phyloP scores from a whole-genome alignment of 192 early-diverging fungal genomes.

The Podila epicladia region DNA sequence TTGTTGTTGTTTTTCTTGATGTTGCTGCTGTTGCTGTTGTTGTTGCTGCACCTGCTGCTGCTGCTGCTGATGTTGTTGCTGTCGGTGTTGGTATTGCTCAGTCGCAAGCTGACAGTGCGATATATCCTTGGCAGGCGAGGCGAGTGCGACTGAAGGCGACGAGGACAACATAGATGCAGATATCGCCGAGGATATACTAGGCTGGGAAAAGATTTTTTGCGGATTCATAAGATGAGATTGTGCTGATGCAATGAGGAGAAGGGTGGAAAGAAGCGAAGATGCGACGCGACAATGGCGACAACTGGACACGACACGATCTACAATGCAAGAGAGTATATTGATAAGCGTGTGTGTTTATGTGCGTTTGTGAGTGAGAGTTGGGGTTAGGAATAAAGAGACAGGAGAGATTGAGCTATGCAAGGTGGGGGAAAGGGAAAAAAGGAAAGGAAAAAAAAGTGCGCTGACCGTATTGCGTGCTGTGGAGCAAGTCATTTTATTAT shows the following conservation, averaged over 20 bases:
- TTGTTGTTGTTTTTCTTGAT: slow-evolving; percentile 8
- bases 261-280: not conserved
- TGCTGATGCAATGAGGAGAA: not conserved
- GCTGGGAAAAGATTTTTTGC: not conserved
- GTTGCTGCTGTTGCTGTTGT: slow-evolving; percentile 8
- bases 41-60: slow-evolving; percentile 9
- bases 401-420: not conserved
- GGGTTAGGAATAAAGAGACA: not conserved
- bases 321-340: not conserved
- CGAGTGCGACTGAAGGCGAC: not conserved
- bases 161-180: not conserved
- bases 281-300: no score
- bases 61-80: slow-evolving; percentile 4
- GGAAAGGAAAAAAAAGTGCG: not conserved
- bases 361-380: not conserved
- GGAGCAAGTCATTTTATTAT: no score
- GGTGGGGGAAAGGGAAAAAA: not conserved
- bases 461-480: no score
- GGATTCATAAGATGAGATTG: slow-evolving; percentile 3
- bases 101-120: not conserved
- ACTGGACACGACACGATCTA: no score
- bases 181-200: not conserved
- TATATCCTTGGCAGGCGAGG: not conserved
- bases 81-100: slow-evolving; percentile 6
- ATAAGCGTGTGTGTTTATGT: not conserved